These are phyloP conservation scores for Diddensiella caesifluorescens DNA, from an alignment of 805 yeast genomes.

Conservation along the genomic window DNA sequence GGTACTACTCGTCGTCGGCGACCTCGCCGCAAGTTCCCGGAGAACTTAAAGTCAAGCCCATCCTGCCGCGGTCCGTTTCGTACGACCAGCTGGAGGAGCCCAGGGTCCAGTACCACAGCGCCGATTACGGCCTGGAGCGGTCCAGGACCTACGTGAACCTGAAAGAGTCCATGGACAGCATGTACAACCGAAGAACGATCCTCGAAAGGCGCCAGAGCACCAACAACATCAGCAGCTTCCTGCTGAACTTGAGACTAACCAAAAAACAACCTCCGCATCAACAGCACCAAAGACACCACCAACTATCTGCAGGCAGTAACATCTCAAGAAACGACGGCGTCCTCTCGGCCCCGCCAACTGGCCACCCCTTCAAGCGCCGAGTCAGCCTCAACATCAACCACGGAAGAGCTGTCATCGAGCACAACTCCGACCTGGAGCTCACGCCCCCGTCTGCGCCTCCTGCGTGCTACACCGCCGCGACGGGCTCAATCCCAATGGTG, in stretches of 20 bases:
- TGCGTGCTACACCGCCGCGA: background rate
- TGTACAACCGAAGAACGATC: constrained; percentile 4
- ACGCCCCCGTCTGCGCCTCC: background rate
- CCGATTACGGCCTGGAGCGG: background rate
- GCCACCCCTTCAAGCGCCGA: constrained; percentile 12
- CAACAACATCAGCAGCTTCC: background rate
- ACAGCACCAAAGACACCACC: background rate
- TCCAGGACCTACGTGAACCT: background rate
- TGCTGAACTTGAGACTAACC: background rate
- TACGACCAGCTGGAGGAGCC: constrained; percentile 1
- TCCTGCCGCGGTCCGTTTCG: constrained; percentile 4
- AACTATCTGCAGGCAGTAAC: background rate
- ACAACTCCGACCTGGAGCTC: background rate
- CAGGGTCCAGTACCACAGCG: background rate
- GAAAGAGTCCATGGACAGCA: constrained; percentile 3
- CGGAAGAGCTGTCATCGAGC: constrained; percentile 13
- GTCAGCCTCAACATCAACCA: constrained; percentile 13
- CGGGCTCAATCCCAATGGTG: constrained; percentile 3
- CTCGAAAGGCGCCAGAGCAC: constrained; percentile 3
- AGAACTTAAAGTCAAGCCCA: constrained; percentile 3
- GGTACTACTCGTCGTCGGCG: constrained; percentile 20
- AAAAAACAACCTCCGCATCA: background rate
- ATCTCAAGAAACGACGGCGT: constrained; percentile 2
- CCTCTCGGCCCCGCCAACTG: constrained; percentile 1
- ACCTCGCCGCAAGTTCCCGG: background rate